These are phyloP conservation scores for Xylaria bambusicola DNA, from an alignment of 495 filamentous ascomycete species.

Conservation along the genomic window DNA sequence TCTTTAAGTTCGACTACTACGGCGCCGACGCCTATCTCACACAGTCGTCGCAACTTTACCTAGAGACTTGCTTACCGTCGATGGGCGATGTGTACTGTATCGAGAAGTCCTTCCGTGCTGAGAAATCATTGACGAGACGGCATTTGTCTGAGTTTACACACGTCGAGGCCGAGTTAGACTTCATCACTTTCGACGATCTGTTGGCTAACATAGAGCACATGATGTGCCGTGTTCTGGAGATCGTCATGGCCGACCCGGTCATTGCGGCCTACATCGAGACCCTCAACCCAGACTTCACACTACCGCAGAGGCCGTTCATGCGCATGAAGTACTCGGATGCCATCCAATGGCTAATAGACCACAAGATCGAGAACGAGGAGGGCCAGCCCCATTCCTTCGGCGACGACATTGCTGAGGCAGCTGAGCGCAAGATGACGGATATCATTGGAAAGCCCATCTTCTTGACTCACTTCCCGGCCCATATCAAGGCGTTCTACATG, in stretches of 20 bases:
- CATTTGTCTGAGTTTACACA: slow-evolving; percentile 97
- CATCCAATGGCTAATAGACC: slow-evolving; percentile 89
- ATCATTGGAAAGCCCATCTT: slow-evolving; percentile 94
- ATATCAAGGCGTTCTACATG: slow-evolving; percentile 99
- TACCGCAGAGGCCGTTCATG: slow-evolving; percentile 82
- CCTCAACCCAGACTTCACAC: slow-evolving; percentile 86
- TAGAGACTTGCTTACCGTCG: slow-evolving; percentile 90
- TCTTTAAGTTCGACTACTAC: slow-evolving; percentile 96
- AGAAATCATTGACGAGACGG: slow-evolving; percentile 91
- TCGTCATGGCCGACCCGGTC: slow-evolving; percentile 69
- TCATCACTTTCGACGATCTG: slow-evolving; percentile 90
- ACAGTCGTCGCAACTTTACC: slow-evolving; percentile 96
- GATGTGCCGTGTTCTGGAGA: slow-evolving; percentile 83
- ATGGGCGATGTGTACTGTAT: slow-evolving; percentile 96
- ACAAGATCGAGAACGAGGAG: slow-evolving; percentile 84
- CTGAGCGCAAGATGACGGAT: slow-evolving; percentile 96
- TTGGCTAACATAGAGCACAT: slow-evolving; percentile 87
- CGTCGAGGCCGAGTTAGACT: slow-evolving; percentile 95
- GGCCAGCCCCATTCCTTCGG: slow-evolving; percentile 87
- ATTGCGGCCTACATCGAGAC: slow-evolving; percentile 69
- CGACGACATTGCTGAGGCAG: slow-evolving; percentile 97
- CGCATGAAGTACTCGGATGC: slow-evolving; percentile 95
- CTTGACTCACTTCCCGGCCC: slow-evolving; percentile 92
- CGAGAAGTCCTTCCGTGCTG: slow-evolving; percentile 97
- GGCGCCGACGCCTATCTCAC: slow-evolving; percentile 91